Evolutionary conservation across 495 filamentous ascomycete species (phyloP).

Genomic region (Corynascus novoguineensis): DNA sequence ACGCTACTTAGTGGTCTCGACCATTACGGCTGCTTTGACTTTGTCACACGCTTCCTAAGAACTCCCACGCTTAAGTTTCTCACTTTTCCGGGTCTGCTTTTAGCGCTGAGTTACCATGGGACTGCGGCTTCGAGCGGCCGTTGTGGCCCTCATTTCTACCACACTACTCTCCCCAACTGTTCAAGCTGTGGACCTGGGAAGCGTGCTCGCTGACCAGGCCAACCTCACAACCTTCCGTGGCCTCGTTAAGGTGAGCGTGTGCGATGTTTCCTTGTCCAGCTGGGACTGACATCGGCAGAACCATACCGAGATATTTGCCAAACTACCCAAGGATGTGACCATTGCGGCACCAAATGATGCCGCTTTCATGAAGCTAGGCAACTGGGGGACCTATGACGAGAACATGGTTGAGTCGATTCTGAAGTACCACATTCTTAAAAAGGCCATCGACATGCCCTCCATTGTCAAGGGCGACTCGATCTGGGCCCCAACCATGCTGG

Average conservation of each 20-base stretch:
- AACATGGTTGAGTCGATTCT: constrained; percentile 11
- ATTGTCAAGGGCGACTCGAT: constrained; percentile 25
- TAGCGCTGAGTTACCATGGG: constrained; percentile 6
- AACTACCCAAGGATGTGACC: constrained; percentile 11
- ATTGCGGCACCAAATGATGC: constrained; percentile 25
- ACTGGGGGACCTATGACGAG: constrained; percentile 10
- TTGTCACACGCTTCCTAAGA: not conserved
- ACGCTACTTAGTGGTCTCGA: not conserved
- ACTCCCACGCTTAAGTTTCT: not conserved
- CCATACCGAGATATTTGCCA: constrained; percentile 17
- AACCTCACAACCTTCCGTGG: constrained; percentile 15
- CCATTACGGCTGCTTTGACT: not conserved
- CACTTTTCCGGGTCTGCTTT: no score
- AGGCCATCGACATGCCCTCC: constrained; percentile 8
- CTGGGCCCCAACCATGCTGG: constrained; percentile 48
- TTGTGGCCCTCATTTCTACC: not conserved
- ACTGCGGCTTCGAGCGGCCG: not conserved
- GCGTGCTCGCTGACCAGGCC: constrained; percentile 7
- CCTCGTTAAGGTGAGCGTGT: constrained; percentile 8
- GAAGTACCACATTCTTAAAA: constrained; percentile 25
- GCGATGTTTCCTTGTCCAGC: no score
- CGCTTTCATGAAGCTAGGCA: constrained; percentile 26
- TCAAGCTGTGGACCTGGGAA: constrained; percentile 3
- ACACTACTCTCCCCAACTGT: not conserved
- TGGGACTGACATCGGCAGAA: not conserved